Percentiles rank a stretch among this genome's conserved stretches.
Evolutionary conservation across 768 basidiomycete genomes (phyloP).

Genomic region (Harrya chromipes): DNA sequence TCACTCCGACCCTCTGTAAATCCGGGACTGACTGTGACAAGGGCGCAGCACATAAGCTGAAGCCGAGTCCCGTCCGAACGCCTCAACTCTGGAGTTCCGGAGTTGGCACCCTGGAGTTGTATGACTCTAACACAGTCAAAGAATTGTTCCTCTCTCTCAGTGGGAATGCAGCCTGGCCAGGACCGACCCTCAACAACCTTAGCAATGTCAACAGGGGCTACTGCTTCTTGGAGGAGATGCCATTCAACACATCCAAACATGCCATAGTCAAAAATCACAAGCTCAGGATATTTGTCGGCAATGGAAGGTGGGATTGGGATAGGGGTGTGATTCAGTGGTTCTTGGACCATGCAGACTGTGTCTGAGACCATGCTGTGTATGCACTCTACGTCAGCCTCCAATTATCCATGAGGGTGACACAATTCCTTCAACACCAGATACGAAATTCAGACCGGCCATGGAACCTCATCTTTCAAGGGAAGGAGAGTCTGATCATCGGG

Average conservation of each 20-base stretch:
- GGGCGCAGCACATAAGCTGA: too few species aligned
- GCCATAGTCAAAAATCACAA: background rate
- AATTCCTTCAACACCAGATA: constrained; percentile 4
- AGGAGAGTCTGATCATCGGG: background rate
- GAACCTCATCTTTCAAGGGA: constrained; percentile 5
- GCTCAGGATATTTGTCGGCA: background rate
- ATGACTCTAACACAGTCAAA: background rate
- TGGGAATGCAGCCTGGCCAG: background rate
- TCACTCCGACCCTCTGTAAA: too few species aligned
- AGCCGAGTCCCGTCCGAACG: too few species aligned
- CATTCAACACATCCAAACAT: too few species aligned
- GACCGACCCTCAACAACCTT: background rate
- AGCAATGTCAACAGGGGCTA: background rate
- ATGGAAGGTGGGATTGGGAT: background rate
- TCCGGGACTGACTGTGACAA: too few species aligned
- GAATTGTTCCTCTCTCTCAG: background rate
- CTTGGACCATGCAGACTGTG: background rate
- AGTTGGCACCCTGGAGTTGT: too few species aligned
- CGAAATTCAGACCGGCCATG: background rate
- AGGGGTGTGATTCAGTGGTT: background rate
- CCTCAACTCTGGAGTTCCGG: too few species aligned
- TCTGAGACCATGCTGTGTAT: background rate
- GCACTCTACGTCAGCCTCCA: background rate
- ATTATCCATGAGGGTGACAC: background rate
- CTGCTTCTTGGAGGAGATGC: constrained; percentile 1